These are phyloP conservation scores for Blastosporella zonata DNA, from an alignment of 1,284 basidiomycete genomes.

Conservation along the genomic window DNA sequence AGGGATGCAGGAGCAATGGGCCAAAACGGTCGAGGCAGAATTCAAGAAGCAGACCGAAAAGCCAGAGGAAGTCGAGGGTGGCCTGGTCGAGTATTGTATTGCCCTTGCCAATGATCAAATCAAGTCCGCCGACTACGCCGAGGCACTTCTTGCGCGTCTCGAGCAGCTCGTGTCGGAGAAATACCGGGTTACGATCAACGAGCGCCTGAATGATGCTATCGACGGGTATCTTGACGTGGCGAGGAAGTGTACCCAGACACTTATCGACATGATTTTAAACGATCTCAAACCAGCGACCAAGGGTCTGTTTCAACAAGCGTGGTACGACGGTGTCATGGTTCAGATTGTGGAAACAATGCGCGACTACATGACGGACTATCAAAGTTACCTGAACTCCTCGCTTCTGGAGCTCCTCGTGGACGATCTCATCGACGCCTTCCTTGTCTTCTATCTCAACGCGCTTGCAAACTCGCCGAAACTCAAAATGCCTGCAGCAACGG, in stretches of 20 bases:
- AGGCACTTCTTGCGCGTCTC: conserved; percentile 80
- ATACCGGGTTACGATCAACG: conserved; percentile 82
- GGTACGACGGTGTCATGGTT: conserved; percentile 86
- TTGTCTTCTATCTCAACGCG: conserved; percentile 88
- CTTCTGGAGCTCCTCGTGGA: conserved; percentile 92
- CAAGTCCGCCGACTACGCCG: conserved; percentile 92
- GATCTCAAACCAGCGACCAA: conserved; percentile 90
- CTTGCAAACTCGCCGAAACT: conserved; percentile 86
- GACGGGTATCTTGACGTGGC: conserved; percentile 98
- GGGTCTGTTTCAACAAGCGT: conserved; percentile 78
- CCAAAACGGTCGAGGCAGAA: conserved; percentile 80
- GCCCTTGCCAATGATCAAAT: conserved; percentile 99
- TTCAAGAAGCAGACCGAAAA: conserved; percentile 86
- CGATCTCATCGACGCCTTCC: conserved; percentile 89
- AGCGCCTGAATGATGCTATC: conserved; percentile 91
- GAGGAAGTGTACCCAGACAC: conserved; percentile 92
- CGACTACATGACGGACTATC: conserved; percentile 94
- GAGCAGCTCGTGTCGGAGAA: conserved; percentile 93
- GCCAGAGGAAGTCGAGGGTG: conserved; percentile 85
- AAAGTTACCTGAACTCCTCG: conserved; percentile 86
- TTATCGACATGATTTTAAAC: conserved; percentile 95
- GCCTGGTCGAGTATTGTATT: conserved; percentile 94
- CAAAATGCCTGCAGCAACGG: conserved; percentile 80
- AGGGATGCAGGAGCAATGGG: conserved; percentile 87
- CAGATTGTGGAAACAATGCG: conserved; percentile 94